Conservation (phyloP, 179 eudicot genomes). For the Spergularia azorica region DNA sequence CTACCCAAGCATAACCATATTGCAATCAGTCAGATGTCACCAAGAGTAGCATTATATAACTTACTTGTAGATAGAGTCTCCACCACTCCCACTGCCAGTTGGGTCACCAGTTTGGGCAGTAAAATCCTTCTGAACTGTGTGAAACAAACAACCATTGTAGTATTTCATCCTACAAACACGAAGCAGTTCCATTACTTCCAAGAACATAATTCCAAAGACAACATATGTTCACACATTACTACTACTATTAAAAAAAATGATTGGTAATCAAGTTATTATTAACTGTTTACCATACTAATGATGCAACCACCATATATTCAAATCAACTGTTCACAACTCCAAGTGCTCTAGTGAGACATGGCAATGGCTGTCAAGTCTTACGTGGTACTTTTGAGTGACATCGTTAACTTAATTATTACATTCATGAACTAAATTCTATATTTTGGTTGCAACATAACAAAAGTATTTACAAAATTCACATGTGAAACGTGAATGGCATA, state of each 20-base stretch:
- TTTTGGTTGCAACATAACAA: no score
- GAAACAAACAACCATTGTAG: conserved; percentile 92
- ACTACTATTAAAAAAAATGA: no score
- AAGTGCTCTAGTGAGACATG: no score
- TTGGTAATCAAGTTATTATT: neutral
- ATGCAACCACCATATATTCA: no score
- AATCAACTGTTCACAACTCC: no score
- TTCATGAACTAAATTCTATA: no score
- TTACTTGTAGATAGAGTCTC: conserved; percentile 91
- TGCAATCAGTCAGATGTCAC: neutral
- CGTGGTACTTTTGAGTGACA: no score
- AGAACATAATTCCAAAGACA: neutral
- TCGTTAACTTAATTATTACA: no score
- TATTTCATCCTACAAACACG: conserved; percentile 64
- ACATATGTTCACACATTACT: neutral
- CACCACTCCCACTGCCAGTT: conserved; percentile 80
- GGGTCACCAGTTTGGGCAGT: conserved; percentile 99
- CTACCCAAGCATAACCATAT: neutral
- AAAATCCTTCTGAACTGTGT: conserved; percentile 87
- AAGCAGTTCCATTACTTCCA: neutral
- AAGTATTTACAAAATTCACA: no score
- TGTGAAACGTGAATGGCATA: no score
- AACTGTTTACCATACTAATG: no score
- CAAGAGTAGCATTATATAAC: conserved; percentile 16
- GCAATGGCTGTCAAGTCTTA: no score